These are phyloP conservation scores for Asterionellopsis glacialis DNA, from an alignment of 108 stramenopile species.

Conservation along the genomic window DNA sequence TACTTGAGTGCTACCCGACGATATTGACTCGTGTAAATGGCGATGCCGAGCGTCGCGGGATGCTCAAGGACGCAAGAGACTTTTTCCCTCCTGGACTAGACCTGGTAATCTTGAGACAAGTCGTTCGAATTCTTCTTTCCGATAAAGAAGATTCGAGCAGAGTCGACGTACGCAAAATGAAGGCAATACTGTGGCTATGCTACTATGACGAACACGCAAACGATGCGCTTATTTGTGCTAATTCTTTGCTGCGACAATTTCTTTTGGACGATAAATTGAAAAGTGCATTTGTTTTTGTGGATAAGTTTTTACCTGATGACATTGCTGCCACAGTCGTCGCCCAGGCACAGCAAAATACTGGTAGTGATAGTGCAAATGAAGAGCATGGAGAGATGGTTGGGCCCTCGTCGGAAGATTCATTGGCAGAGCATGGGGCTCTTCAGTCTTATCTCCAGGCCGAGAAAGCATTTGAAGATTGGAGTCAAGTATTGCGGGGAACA, in stretches of 20 bases:
- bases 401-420: constrained; percentile 8
- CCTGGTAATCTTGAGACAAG: constrained; percentile 34
- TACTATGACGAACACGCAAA: constrained; percentile 39
- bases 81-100: constrained; percentile 41
- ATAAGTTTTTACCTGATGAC: constrained; percentile 28
- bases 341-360: not conserved
- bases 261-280: constrained; percentile 39
- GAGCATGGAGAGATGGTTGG: constrained; percentile 3
- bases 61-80: constrained; percentile 52
- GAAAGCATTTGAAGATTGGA: constrained; percentile 27
- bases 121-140: constrained; percentile 30
- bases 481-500: constrained; percentile 12
- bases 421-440: constrained; percentile 28
- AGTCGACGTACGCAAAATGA: constrained; percentile 37
- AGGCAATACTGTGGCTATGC: constrained; percentile 65
- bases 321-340: constrained; percentile 3
- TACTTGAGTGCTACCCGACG: constrained; percentile 46
- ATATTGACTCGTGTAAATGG: constrained; percentile 41
- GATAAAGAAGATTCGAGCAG: not conserved
- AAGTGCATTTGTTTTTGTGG: constrained; percentile 23
- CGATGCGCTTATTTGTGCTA: constrained; percentile 70
- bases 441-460: constrained; percentile 35
- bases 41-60: constrained; percentile 42
- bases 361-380: not conserved
- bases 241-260: constrained; percentile 61